A percentile compares a stretch with the other conserved stretches of the same genome.
phyloP scores from a whole-genome alignment of 2,329 filamentous ascomycete genomes.

The Monilinia fructigena region DNA sequence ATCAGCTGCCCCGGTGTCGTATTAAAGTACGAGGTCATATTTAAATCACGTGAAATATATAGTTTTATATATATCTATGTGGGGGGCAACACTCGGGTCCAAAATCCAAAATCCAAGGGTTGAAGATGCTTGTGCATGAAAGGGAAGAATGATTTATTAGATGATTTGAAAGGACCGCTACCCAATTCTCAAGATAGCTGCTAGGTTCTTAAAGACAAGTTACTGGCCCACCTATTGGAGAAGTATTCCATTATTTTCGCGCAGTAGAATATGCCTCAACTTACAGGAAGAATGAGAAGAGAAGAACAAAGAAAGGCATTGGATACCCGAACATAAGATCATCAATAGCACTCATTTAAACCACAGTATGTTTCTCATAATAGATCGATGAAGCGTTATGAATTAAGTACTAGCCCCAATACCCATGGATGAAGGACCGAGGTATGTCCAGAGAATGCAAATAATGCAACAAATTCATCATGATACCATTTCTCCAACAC shows the following conservation, averaged over 20 bases:
- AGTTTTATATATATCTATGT: neutral
- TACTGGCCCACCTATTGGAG: too few species aligned
- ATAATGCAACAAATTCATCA: constrained; percentile 4
- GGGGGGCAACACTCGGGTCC: neutral
- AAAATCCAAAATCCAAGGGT: neutral
- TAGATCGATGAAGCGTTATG: neutral
- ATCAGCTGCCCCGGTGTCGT: neutral
- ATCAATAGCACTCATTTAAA: neutral
- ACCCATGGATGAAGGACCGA: too few species aligned
- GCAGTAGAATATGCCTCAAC: too few species aligned
- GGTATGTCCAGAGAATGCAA: neutral
- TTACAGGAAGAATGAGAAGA: too few species aligned
- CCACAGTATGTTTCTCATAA: neutral
- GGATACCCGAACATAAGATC: too few species aligned
- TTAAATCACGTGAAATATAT: neutral
- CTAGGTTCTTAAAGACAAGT: too few species aligned
- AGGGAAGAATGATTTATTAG: too few species aligned
- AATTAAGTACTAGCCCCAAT: neutral
- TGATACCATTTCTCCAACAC: neutral
- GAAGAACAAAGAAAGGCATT: too few species aligned
- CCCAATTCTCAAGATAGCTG: too few species aligned
- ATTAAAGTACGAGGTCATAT: constrained; percentile 11
- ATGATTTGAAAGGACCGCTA: too few species aligned
- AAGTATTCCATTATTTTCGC: too few species aligned
- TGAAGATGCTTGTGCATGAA: too few species aligned